Base-by-base conservation (phyloP, 164 flowering plant species). In the Malania oleifera region DNA sequence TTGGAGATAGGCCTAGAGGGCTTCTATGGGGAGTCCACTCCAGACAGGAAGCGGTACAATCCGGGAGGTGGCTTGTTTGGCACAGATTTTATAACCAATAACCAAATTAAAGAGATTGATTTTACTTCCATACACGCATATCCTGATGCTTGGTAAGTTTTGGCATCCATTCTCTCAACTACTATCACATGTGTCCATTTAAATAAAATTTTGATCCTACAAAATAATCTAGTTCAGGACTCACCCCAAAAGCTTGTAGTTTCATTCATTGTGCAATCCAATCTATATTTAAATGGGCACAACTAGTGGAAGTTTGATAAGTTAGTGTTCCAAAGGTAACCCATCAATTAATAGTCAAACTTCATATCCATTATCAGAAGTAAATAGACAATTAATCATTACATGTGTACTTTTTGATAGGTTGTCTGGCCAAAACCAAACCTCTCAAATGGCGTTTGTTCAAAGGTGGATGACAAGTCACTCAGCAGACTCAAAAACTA, bases 1-100 rank as follows among this genome's bases (percentile, higher is more conserved):
- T 4, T 81, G 52, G 71, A 52, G 40, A 39, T 76, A 0, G 81
- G 81, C 12, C 53, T 78, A 77, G 85, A 81, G 68, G 85, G 85
- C 0, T 81, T 74, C 20, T 81, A 81, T 29, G 85, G 85, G 4
- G 76, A 73, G 12, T 52, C 82, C 0, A 24, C 59, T 1, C 76
- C 77, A 12, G 64, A 72, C 1, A 72, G 70, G 45, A 74, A 66
- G 57, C 74, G 73, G 15, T 51, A 18, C 54, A 80, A 80, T 55
- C 82, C 82, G 7, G 14, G 5, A 12, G 72, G 70, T n/a, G 58
- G 46, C 43, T 64, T 69, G 59, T 70, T 75, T 49, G 82, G 82
- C 10, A 77, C 82, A 0, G 80, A 80, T 68, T 80, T 77, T 25
- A 75, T 80, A 0, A 54, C 55, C 37, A 80, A 70, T 46, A 27